Conservation (phyloP, 352 stramenopile genomes). For the Blastocystis sp. region DNA sequence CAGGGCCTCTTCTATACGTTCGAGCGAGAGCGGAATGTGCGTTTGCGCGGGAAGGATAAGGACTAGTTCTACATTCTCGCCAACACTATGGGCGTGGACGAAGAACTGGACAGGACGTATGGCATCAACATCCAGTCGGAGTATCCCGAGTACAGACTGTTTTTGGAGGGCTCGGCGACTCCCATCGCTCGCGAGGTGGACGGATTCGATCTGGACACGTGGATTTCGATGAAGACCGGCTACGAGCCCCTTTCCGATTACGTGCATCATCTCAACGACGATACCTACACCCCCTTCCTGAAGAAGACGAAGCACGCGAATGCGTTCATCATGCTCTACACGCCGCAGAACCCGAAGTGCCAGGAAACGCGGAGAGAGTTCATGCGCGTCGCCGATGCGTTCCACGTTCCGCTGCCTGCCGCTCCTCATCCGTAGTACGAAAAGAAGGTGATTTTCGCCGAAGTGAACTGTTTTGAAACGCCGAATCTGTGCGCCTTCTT, state of each 20-base stretch:
- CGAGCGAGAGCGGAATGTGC: not conserved
- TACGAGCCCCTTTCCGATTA: slow-evolving; percentile 20
- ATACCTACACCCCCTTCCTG: slow-evolving; percentile 42
- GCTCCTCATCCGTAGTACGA: slow-evolving; percentile 16
- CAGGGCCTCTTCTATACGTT: slow-evolving; percentile 10
- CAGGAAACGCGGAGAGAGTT: slow-evolving; percentile 17
- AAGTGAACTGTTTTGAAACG: slow-evolving; percentile 2
- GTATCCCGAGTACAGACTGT: slow-evolving; percentile 38
- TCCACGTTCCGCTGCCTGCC: not conserved
- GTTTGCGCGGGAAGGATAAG: not conserved
- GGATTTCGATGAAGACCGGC: slow-evolving; percentile 17
- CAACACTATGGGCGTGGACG: slow-evolving; percentile 6
- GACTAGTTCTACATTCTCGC: slow-evolving; percentile 42
- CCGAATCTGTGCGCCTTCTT: not conserved
- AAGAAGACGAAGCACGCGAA: slow-evolving; percentile 20
- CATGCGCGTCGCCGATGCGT: slow-evolving; percentile 19
- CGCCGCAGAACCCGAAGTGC: slow-evolving; percentile 2
- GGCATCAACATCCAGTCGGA: not conserved
- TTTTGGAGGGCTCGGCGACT: not conserved
- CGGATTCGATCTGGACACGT: slow-evolving; percentile 1
- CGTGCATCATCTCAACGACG: not conserved
- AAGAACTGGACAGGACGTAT: slow-evolving; percentile 6
- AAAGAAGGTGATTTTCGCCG: slow-evolving; percentile 6
- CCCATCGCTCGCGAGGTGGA: slow-evolving; percentile 4
- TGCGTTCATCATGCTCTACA: slow-evolving; percentile 49